Percentiles rank a stretch among this genome's conserved stretches.
phyloP scores from a whole-genome alignment of 2,329 filamentous ascomycete species.

The Aspergillus pseudonomiae region DNA sequence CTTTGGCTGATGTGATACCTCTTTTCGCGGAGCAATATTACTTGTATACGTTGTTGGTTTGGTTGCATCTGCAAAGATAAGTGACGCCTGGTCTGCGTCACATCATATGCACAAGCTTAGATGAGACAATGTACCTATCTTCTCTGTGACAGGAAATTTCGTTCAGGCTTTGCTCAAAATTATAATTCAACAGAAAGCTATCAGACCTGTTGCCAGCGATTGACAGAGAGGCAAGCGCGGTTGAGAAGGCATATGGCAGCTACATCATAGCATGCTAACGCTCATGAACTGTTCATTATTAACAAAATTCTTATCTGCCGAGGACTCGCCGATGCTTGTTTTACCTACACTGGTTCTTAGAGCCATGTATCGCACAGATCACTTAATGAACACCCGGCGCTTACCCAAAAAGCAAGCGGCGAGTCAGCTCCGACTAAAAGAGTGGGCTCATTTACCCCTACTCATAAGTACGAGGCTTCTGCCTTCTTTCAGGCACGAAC shows the following conservation, averaged over 20 bases:
- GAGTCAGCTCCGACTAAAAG: neutral
- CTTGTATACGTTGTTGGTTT: constrained; percentile 3
- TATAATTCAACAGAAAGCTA: neutral
- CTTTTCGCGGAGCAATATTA: constrained; percentile 9
- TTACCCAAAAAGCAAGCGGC: neutral
- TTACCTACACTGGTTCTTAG: too few species aligned
- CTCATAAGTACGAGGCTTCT: neutral
- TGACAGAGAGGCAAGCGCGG: neutral
- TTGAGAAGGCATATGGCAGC: too few species aligned
- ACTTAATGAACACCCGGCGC: neutral
- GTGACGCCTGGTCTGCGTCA: neutral
- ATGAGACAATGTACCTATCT: constrained; percentile 3
- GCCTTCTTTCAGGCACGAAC: neutral
- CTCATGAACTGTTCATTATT: neutral
- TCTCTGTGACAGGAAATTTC: neutral
- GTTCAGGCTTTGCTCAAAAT: neutral
- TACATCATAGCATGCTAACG: neutral
- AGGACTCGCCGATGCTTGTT: neutral
- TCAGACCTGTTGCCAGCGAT: neutral
- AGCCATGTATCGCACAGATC: neutral
- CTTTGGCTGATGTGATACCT: constrained; percentile 10
- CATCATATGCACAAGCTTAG: neutral
- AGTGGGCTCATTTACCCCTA: neutral
- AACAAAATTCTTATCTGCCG: neutral
- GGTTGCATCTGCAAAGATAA: neutral